Base-by-base conservation (phyloP, 495 filamentous ascomycete genomes). In the Annulohypoxylon maeteangense region DNA sequence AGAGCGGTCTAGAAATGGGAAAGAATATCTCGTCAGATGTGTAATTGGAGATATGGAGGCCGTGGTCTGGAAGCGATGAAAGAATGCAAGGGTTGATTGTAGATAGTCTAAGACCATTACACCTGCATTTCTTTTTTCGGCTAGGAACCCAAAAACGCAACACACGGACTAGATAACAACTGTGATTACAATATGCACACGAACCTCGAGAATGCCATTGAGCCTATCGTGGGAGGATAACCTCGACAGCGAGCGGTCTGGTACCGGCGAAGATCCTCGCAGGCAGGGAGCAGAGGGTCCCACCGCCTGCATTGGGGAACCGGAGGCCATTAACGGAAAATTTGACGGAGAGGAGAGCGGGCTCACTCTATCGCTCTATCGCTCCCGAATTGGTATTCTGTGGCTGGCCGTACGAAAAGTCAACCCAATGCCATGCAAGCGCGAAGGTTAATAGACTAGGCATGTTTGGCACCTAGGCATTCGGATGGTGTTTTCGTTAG, bases 171-270 rank as follows among this genome's bases (percentile, higher is more conserved):
- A 20, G 4, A 34, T 12, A 42, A 29, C 20, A 54, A 57, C 40
- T 10, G 29, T 22, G 55, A 62, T 34, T 47, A 40, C 25, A 48
- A 27, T 56, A 59, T 58, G 45, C 57, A 25, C 20, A 68, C 75
- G 67, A 67, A 84, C 82, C 81, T 84, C 77, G 61, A 84, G 81
- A 71, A 84, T 83, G 12, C 75, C 73, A 61, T 76, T 76, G 61
- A 84, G 66, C 36, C 82, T 78, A 16, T 82, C 78, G 45, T 82
- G 78, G 11, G 80, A 77, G 8, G 81, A 80, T 61, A 62, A 65
- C 23, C 76, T 67, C 48, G 65, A 69, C 23, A 68, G 60, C 50
- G 65, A 53, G 18, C 40, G 65, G 60, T 73, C 65, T 73, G 65
- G 56, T 25, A 61, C 22, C 1, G 61, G 62, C 14, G 70, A 69